These are phyloP conservation scores for Solanum virginianum DNA, from an alignment of 257 asterid genomes.

Conservation along the genomic window DNA sequence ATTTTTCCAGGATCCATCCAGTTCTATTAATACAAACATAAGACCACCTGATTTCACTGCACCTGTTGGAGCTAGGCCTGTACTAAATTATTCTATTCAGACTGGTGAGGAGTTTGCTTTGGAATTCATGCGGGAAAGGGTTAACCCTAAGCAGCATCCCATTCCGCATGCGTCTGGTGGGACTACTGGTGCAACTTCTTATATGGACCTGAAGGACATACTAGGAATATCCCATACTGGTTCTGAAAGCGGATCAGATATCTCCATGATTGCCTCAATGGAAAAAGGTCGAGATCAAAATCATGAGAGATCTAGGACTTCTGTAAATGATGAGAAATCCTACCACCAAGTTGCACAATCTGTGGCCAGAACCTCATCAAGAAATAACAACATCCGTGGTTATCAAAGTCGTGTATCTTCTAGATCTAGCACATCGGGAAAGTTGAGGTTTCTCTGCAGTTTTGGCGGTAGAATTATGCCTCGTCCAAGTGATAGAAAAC, in stretches of 20 bases:
- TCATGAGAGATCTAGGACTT: conserved; percentile 22
- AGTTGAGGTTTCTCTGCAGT: conserved; percentile 73
- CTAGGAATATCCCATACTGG: conserved; percentile 33
- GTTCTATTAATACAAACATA: conserved; percentile 32
- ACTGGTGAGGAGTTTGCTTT: conserved; percentile 94
- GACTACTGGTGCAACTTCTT: conserved; percentile 23
- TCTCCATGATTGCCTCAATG: conserved; percentile 25
- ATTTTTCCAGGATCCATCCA: conserved; percentile 50
- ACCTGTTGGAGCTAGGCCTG: conserved; percentile 55
- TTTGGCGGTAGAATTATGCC: conserved; percentile 83
- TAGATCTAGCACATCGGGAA: conserved; percentile 35
- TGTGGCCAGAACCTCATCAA: conserved; percentile 29
- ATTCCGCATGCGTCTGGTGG: conserved; percentile 40
- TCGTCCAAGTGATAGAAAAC: conserved; percentile 92
- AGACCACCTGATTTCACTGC: conserved; percentile 42
- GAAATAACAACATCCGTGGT: conserved; percentile 14
- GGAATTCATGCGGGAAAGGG: conserved; percentile 93
- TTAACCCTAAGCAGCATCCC: conserved; percentile 57
- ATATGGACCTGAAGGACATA: conserved; percentile 47
- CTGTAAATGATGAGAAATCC: conserved; percentile 32
- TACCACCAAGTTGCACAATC: conserved; percentile 26
- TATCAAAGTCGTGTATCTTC: conserved; percentile 30
- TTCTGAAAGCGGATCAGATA: conserved; percentile 37
- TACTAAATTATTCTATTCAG: conserved; percentile 77
- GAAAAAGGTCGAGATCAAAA: conserved; percentile 37